Percentiles rank a stretch among this genome's conserved stretches.
These are phyloP conservation scores for Megacollybia platyphylla DNA, from an alignment of 1,284 basidiomycete species.

Conservation along the genomic window DNA sequence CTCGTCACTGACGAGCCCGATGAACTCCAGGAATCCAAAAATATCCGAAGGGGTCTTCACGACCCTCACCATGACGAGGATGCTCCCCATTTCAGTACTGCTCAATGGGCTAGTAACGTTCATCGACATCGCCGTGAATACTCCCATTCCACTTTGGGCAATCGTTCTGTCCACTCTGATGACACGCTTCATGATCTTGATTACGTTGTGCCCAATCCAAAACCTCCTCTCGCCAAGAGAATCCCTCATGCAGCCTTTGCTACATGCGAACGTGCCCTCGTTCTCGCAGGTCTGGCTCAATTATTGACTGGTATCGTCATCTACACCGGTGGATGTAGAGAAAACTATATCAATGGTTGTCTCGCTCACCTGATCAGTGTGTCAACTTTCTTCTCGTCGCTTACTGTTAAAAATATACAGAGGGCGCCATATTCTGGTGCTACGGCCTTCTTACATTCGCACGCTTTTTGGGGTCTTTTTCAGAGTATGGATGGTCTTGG, in stretches of 20 bases:
- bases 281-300: conserved; percentile 59
- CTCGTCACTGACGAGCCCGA: conserved; percentile 44
- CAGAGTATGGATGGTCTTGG: conserved; percentile 93
- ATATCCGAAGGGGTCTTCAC: conserved; percentile 10
- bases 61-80: conserved; percentile 8
- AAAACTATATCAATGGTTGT: conserved; percentile 69
- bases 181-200: conserved; percentile 44
- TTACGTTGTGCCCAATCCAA: no score
- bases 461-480: conserved; percentile 84
- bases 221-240: conserved; percentile 18
- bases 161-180: conserved; percentile 42
- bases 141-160: conserved; percentile 27
- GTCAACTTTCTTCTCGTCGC: conserved; percentile 10
- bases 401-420: conserved; percentile 19
- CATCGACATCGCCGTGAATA: conserved; percentile 26
- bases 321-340: conserved; percentile 73
- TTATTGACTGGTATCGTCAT: conserved; percentile 59
- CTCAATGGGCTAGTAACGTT: conserved; percentile 33
- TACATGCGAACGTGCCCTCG: conserved; percentile 46
- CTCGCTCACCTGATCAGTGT: conserved; percentile 89
- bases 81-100: conserved; percentile 14
- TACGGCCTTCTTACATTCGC: conserved; percentile 86
- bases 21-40: conserved; percentile 27
- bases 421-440: conserved; percentile 84
- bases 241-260: conserved; percentile 34